Evolutionary conservation across 23 red algal genomes (phyloP).

Genomic region (Gracilaria gracilis): DNA sequence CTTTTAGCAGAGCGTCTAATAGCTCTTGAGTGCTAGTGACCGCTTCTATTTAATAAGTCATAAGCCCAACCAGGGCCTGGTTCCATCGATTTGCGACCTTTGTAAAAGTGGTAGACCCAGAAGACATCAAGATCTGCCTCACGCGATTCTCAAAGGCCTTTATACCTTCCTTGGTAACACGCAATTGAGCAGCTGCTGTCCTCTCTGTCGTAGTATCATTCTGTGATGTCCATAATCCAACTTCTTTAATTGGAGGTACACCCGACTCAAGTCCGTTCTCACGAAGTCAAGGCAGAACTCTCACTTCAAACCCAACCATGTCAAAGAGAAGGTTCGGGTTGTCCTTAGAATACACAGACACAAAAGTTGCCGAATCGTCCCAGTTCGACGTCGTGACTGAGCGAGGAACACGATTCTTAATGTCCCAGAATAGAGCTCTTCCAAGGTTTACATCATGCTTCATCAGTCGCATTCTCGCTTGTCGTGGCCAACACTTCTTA

Average conservation of each 20-base stretch:
- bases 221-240: conserved; percentile 80
- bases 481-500: conserved; percentile 96
- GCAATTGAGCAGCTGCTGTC: conserved; percentile 85
- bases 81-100: conserved; percentile 95
- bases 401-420: conserved; percentile 84
- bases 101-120: conserved; percentile 92
- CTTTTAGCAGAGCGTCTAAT: conserved; percentile 75
- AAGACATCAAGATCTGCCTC: conserved; percentile 95
- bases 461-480: conserved; percentile 93
- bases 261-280: conserved; percentile 44
- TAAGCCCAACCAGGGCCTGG: conserved; percentile 77
- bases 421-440: conserved; percentile 95
- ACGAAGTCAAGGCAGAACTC: conserved; percentile 70
- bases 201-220: conserved; percentile 81
- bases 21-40: conserved; percentile 85
- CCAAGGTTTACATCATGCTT: conserved; percentile 94
- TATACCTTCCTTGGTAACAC: conserved; percentile 75
- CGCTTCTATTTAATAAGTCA: conserved; percentile 92
- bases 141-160: conserved; percentile 84
- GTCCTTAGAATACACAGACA: conserved; percentile 84
- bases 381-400: conserved; percentile 73
- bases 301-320: conserved; percentile 95
- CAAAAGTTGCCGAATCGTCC: conserved; percentile 82
- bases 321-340: conserved; percentile 97
- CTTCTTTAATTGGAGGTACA: conserved; percentile 40